Base-by-base conservation (phyloP, 441 rosid genomes). In the Syzygium syzygioides region DNA sequence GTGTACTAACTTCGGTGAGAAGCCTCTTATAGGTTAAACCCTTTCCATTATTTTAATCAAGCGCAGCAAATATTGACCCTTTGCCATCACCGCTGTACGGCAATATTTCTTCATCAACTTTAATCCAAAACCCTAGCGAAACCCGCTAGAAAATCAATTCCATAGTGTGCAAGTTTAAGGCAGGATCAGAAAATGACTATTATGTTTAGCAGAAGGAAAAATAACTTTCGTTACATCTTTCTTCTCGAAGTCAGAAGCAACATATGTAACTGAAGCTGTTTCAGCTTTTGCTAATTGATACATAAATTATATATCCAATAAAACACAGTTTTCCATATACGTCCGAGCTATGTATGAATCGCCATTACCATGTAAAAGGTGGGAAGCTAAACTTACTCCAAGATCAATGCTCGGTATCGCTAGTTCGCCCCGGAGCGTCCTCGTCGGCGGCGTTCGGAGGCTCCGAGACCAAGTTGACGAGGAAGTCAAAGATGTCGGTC, bases 401-500 rank as follows among this genome's bases (percentile, higher is more conserved):
- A 76, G 52, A 23, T 41, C 25, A 76, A 41, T 41, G 83, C n/a
- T 41, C 18, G 52, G 25, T 41, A 25, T 23, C 41, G 83, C 41
- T 41, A 12, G 53, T 41, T 41, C 53, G 53, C 23, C 83, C 83
- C n/a, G n/a, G 18, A 23, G 53, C n/a, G 53, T 41, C 83, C 83
- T 76, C 83, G 15, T 41, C 83, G 10, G n/a, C 83, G 10, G n/a
- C 1, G 18, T 76, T 76, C n/a, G 1, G 83, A 41, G 88, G 50
- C 79, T 79, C 55, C 28, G 88, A 64, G 28, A 95, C 94, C 93
- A 94, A 92, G 62, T 71, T 68, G 26, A 94, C 90, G 14, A 95
- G 95, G 89, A 95, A 95, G 56, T 95, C 96, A 55, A 95, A 94
- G 50, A 94, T 80, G 87, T 94, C 96, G n/a, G 96, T 95, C 4